Evolutionary conservation across 2,329 filamentous ascomycete genomes (phyloP).

Genomic region (Xylaria sp.): DNA sequence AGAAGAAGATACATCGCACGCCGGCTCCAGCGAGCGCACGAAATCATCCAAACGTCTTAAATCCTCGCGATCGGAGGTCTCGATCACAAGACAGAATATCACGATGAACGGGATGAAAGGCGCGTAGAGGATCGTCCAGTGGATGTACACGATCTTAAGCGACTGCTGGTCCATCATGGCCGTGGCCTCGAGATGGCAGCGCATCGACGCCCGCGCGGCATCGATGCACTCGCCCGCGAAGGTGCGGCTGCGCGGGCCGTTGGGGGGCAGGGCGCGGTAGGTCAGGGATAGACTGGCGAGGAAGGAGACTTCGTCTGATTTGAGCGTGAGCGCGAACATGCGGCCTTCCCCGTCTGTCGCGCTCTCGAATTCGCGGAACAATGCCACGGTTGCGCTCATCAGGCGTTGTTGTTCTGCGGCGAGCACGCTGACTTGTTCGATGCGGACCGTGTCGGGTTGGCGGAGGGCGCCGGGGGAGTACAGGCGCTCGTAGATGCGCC

Average conservation of each 20-base stretch:
- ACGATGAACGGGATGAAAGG: conserved; percentile 66
- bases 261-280: conserved; percentile 55
- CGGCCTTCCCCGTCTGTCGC: conserved; percentile 41
- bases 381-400: conserved; percentile 44
- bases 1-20: conserved; percentile 58
- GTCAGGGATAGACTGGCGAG: conserved; percentile 56
- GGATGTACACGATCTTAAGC: conserved; percentile 56
- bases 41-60: conserved; percentile 62
- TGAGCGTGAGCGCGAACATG: conserved; percentile 52
- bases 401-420: conserved; percentile 50
- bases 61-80: conserved; percentile 57
- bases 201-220: conserved; percentile 55
- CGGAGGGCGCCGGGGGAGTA: conserved; percentile 59
- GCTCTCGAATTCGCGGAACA: conserved; percentile 43
- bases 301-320: conserved; percentile 57
- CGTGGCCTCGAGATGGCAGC: conserved; percentile 56
- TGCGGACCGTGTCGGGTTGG: conserved; percentile 50
- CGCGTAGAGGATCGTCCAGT: conserved; percentile 61
- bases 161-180: conserved; percentile 52
- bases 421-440: conserved; percentile 50
- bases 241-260: conserved; percentile 46
- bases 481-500: conserved; percentile 65
- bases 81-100: conserved; percentile 62
- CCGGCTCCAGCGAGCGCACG: conserved; percentile 61
- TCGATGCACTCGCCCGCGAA: conserved; percentile 58